Percentiles rank a stretch among this genome's conserved stretches.
phyloP scores from a whole-genome alignment of 495 filamentous ascomycete genomes.

The Bombardia bombarda region DNA sequence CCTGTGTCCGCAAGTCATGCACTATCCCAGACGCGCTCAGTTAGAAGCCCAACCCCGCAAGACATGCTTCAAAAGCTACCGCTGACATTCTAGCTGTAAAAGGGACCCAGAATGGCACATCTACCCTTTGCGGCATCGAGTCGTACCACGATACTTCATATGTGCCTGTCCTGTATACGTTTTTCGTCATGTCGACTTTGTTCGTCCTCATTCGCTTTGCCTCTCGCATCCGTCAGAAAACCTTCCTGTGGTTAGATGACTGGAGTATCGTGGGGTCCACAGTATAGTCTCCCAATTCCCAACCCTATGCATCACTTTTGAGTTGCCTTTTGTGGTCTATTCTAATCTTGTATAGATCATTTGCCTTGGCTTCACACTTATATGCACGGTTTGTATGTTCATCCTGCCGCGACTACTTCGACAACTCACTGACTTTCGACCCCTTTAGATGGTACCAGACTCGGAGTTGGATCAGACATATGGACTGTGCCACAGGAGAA shows the following conservation, averaged over 20 bases:
- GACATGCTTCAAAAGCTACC: too few relatives aligned
- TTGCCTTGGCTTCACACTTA: not conserved
- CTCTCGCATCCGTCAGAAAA: not conserved
- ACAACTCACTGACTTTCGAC: too few relatives aligned
- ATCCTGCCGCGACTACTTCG: not conserved
- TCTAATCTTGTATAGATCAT: not conserved
- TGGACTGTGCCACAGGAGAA: not conserved
- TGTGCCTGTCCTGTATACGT: not conserved
- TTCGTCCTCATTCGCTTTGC: not conserved
- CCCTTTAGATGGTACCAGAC: too few relatives aligned
- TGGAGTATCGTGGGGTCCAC: not conserved
- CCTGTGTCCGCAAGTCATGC: not conserved
- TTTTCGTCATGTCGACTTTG: not conserved
- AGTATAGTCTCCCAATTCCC: not conserved
- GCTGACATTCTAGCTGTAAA: too few relatives aligned
- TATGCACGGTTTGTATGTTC: not conserved
- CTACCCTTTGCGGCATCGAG: not conserved
- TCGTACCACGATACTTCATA: not conserved
- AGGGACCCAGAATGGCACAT: not conserved
- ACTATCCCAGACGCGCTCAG: not conserved
- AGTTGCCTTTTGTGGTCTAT: not conserved
- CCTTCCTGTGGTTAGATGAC: not conserved
- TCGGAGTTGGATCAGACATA: not conserved
- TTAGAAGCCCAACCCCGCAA: too few relatives aligned
- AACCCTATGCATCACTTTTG: not conserved